phyloP scores from a whole-genome alignment of 176 grass and related monocot genomes.

The Carex parvula region DNA sequence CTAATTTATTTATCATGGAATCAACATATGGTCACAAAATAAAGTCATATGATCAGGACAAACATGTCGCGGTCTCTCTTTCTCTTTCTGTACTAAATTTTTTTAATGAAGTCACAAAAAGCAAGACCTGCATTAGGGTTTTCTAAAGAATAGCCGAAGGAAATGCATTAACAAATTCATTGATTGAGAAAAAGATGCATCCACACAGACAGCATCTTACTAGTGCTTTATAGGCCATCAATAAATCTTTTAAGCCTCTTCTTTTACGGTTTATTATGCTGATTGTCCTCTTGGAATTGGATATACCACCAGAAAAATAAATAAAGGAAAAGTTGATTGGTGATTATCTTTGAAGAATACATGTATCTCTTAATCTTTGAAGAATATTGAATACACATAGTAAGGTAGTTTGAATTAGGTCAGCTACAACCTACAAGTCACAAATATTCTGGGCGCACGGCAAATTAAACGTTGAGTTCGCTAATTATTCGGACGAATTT shows the following conservation, averaged over 20 bases:
- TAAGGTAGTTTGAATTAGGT: conserved; percentile 17
- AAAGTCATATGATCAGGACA: conserved; percentile 10
- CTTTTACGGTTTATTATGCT: conserved; percentile 18
- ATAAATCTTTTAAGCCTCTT: conserved; percentile 5
- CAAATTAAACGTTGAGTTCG: too few relatives aligned
- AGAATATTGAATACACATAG: background rate
- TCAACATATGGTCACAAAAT: conserved; percentile 2
- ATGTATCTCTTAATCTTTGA: background rate
- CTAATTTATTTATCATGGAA: conserved; percentile 21
- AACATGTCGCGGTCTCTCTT: conserved; percentile 14
- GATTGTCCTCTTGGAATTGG: background rate
- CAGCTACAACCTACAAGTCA: background rate
- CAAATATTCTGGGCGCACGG: too few relatives aligned
- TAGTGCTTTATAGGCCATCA: conserved; percentile 24
- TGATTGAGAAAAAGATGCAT: conserved; percentile 21
- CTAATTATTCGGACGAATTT: too few relatives aligned
- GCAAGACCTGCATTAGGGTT: conserved; percentile 7
- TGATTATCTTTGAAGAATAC: background rate
- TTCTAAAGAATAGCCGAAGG: background rate
- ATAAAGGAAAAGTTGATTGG: background rate
- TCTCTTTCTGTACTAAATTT: background rate
- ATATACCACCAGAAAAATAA: conserved; percentile 12
- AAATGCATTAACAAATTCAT: conserved; percentile 12
- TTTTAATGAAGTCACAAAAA: background rate
- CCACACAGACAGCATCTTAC: conserved; percentile 19